Evolutionary conservation across 257 asterid genomes (phyloP).

Genomic region (Capsicum pubescens): DNA sequence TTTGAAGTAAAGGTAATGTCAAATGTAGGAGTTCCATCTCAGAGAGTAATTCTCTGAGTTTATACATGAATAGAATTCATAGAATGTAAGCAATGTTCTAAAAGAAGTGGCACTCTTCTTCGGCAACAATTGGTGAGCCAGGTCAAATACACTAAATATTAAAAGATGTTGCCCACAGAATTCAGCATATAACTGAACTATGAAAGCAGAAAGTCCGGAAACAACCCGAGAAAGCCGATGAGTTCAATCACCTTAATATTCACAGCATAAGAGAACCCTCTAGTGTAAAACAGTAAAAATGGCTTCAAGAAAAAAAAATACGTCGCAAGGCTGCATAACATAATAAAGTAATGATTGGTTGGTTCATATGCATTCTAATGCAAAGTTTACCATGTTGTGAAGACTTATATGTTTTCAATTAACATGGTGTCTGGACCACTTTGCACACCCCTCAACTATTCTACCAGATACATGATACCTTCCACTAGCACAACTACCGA

Average conservation of each 20-base stretch:
- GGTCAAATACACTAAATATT: background rate
- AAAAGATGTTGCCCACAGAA: constrained; percentile 18
- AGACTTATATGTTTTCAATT: background rate
- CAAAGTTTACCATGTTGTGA: background rate
- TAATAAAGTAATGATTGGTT: background rate
- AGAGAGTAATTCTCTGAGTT: background rate
- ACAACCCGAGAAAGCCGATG: background rate
- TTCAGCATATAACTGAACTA: background rate
- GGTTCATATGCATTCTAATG: background rate
- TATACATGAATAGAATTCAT: background rate
- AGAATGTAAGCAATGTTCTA: background rate
- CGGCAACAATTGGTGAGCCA: background rate
- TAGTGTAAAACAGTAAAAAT: background rate
- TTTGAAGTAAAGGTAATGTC: background rate
- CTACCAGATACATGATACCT: background rate
- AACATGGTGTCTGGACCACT: background rate
- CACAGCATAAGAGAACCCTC: background rate
- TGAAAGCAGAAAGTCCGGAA: background rate
- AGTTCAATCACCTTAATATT: constrained; percentile 10
- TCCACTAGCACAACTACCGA: background rate
- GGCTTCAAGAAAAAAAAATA: background rate
- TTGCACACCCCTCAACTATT: background rate
- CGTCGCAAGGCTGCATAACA: background rate
- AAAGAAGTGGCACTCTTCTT: background rate
- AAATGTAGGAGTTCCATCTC: background rate